Evolutionary conservation across 2,329 filamentous ascomycete species (phyloP), one percentile per base, ranked within the genome.

Genomic region (Alternaria postmessia): DNA sequence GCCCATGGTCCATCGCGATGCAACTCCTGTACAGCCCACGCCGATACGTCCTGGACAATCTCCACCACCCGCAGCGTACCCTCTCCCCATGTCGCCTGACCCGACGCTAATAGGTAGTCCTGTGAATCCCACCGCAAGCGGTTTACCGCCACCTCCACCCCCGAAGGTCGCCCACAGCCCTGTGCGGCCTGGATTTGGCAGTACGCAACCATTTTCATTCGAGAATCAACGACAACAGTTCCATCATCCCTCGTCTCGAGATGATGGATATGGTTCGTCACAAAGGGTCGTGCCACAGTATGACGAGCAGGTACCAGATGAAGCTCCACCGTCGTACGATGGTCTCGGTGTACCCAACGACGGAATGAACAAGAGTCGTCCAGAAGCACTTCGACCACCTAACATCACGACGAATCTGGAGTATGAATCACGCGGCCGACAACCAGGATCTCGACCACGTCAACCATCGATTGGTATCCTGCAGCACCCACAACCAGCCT

Each of bases 401-500:
- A 74, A 72, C 52, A 76, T 77, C 41, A 61, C 66, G 12, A 75
- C 75, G 4, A 51, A 72, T 36, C 38, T 61, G 11, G 56, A 67
- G 3, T 9, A 41, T 16, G 49, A 43, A 22, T 51, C 55, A 12
- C 66, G 59, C 12, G 64, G 66, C n/a, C 65, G 61, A 22, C 62
- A 65, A n/a, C 43, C 56, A 28, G 67, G 73, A 28, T 39, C 62
- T 16, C 71, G 75, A 32, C 69, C 65, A 36, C 75, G 75, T 32
- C 75, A 78, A 56, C 51, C 69, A 12, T 77, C 75, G 1, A 64
- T 77, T 8, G 71, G 68, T 6, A 69, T 78, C n/a, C 65, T 78
- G 20, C 75, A 77, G 52, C 76, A 78, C 49, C 76, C 76, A 11
- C 75, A 77, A 46, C 76, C 76, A n/a, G 74, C 76, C 7, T 75